Evolutionary conservation across 2,329 filamentous ascomycete genomes (phyloP).

Genomic region (Cryoendolithus antarcticus): DNA sequence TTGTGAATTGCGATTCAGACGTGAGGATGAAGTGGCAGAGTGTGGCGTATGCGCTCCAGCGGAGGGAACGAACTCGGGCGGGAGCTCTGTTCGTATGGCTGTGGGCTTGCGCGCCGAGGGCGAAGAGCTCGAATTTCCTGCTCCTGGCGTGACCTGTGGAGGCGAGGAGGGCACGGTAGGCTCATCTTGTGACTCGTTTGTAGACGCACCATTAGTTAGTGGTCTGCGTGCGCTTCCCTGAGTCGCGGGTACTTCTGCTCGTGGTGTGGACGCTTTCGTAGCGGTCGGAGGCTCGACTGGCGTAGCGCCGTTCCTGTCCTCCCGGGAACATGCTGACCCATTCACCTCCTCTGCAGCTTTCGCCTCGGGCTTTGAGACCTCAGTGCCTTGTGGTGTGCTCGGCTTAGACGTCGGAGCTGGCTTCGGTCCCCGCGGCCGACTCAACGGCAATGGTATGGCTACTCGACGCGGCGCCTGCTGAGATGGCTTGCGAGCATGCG

Average conservation of each 20-base stretch:
- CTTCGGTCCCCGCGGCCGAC: constrained; percentile 12
- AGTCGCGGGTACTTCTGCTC: no score
- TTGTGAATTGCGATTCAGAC: constrained; percentile 4
- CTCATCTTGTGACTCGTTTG: background rate
- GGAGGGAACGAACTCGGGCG: constrained; percentile 20
- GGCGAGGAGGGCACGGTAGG: background rate
- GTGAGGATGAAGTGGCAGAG: constrained; percentile 11
- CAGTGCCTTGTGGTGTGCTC: constrained; percentile 3
- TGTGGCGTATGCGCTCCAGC: constrained; percentile 14
- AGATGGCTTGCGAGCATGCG: constrained; percentile 8
- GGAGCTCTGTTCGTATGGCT: constrained; percentile 18
- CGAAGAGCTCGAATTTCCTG: background rate
- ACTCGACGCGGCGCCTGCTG: constrained; percentile 12
- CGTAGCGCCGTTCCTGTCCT: background rate
- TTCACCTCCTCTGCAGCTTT: no score
- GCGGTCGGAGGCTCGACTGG: background rate
- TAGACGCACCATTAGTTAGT: background rate
- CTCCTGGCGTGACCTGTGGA: background rate
- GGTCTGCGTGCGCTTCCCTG: background rate
- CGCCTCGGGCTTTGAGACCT: background rate
- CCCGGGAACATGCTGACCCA: no score
- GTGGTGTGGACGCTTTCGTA: background rate
- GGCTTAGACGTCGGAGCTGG: constrained; percentile 3
- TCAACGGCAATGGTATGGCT: constrained; percentile 20
- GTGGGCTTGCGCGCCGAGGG: constrained; percentile 9